Evolutionary conservation across 2,329 filamentous ascomycete species (phyloP).

Genomic region (Alternaria ethzedia): DNA sequence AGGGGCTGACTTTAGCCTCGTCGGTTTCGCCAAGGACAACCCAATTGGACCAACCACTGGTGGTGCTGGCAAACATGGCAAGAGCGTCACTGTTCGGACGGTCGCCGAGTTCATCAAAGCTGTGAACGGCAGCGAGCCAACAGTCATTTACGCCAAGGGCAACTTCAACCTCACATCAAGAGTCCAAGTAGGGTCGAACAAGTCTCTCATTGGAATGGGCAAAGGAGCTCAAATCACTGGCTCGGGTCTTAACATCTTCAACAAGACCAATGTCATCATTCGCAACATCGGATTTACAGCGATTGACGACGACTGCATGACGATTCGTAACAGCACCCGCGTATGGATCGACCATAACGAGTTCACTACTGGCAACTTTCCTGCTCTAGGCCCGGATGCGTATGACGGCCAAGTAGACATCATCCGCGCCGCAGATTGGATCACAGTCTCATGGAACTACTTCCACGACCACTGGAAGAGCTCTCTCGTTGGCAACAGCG

Average conservation of each 20-base stretch:
- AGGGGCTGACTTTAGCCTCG: slow-evolving; percentile 33
- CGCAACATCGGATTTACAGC: slow-evolving; percentile 67
- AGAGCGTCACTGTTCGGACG: slow-evolving; percentile 38
- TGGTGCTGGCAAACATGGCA: slow-evolving; percentile 35
- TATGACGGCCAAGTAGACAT: slow-evolving; percentile 72
- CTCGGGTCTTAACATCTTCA: slow-evolving; percentile 61
- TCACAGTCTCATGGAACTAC: slow-evolving; percentile 62
- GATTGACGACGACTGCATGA: slow-evolving; percentile 66
- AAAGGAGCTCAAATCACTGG: slow-evolving; percentile 51
- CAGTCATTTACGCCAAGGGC: slow-evolving; percentile 54
- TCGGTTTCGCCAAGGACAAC: slow-evolving; percentile 44
- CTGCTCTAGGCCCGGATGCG: slow-evolving; percentile 66
- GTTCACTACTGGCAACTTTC: slow-evolving; percentile 62
- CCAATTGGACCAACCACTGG: slow-evolving; percentile 43
- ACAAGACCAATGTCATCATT: slow-evolving; percentile 65
- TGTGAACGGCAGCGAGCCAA: slow-evolving; percentile 31
- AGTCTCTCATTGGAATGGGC: slow-evolving; percentile 48
- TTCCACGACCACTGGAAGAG: slow-evolving; percentile 68
- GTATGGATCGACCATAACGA: slow-evolving; percentile 72
- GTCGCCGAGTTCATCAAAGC: slow-evolving; percentile 35
- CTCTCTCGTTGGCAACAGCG: slow-evolving; percentile 65
- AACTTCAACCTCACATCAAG: slow-evolving; percentile 52
- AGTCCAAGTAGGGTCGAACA: slow-evolving; percentile 56
- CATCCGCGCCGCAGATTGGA: slow-evolving; percentile 67
- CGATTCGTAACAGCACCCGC: slow-evolving; percentile 64